Conservation (phyloP, 2,329 filamentous ascomycete species). For the Aspergillus candidus region DNA sequence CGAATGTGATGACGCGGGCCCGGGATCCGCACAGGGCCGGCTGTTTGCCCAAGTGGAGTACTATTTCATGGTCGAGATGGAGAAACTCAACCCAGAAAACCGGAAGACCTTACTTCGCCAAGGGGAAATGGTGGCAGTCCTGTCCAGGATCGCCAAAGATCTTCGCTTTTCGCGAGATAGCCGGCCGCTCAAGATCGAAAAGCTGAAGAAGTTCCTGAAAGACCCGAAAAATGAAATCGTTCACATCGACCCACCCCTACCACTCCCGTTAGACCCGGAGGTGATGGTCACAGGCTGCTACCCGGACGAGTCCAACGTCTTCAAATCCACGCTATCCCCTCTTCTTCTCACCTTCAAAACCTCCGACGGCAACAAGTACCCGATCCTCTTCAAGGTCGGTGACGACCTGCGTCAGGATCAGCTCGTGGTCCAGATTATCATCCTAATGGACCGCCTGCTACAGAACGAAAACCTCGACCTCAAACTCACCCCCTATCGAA, state of each 20-base stretch:
- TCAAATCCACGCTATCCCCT: slow-evolving; percentile 90
- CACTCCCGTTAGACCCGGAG: slow-evolving; percentile 80
- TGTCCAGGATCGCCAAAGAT: slow-evolving; percentile 84
- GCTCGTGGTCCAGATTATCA: slow-evolving; percentile 94
- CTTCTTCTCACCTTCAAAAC: slow-evolving; percentile 90
- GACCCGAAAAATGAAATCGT: slow-evolving; percentile 88
- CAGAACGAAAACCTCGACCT: slow-evolving; percentile 95
- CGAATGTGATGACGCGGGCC: slow-evolving; percentile 79
- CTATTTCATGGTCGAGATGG: slow-evolving; percentile 88
- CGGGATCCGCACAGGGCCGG: slow-evolving; percentile 68
- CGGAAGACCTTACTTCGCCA: slow-evolving; percentile 75
- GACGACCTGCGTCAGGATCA: slow-evolving; percentile 96
- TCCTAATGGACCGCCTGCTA: slow-evolving; percentile 91
- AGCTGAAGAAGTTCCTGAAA: slow-evolving; percentile 73
- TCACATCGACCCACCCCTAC: slow-evolving; percentile 75
- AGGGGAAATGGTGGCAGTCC: slow-evolving; percentile 78
- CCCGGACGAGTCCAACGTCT: slow-evolving; percentile 80
- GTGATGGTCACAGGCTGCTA: slow-evolving; percentile 72
- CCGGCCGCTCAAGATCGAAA: slow-evolving; percentile 72
- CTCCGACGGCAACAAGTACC: slow-evolving; percentile 67
- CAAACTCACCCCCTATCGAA: slow-evolving; percentile 92
- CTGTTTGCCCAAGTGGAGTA: slow-evolving; percentile 91
- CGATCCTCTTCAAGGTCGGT: slow-evolving; percentile 94
- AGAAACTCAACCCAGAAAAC: slow-evolving; percentile 65
- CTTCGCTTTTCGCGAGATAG: slow-evolving; percentile 75